These are phyloP conservation scores for Pelomyxa schiedti DNA, from an alignment of 78 protist species.

Conservation along the genomic window DNA sequence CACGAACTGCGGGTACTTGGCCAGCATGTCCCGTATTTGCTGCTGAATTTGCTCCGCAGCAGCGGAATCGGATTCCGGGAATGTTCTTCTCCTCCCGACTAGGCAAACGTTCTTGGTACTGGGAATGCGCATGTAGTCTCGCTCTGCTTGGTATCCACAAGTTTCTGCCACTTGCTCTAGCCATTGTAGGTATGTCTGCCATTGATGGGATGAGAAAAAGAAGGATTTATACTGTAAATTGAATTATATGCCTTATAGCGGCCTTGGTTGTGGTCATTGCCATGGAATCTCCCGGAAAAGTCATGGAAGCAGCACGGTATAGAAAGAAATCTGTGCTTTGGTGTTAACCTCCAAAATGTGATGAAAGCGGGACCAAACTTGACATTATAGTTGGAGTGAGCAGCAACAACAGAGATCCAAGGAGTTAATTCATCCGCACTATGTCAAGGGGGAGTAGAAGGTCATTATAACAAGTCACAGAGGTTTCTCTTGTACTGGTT, in stretches of 20 bases:
- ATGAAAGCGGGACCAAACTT: too few species aligned
- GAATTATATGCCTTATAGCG: slow-evolving; percentile 2
- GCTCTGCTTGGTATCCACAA: slow-evolving; percentile 22
- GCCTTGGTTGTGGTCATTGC: slow-evolving; percentile 7
- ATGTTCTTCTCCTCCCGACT: slow-evolving; percentile 6
- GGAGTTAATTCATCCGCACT: slow-evolving; percentile 60
- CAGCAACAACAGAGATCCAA: slow-evolving; percentile 54
- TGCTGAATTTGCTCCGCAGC: too few species aligned
- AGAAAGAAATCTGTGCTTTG: slow-evolving; percentile 14
- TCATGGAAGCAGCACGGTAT: slow-evolving; percentile 62
- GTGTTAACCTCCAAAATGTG: background rate
- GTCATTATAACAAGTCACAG: background rate
- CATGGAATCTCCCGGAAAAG: slow-evolving; percentile 11
- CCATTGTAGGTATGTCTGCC: slow-evolving; percentile 28
- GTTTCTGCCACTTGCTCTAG: slow-evolving; percentile 12
- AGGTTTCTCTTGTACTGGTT: slow-evolving; percentile 25
- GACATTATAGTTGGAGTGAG: too few species aligned
- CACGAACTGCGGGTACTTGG: too few species aligned
- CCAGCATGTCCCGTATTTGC: too few species aligned
- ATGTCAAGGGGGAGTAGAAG: background rate
- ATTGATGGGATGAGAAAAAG: background rate
- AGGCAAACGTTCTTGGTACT: slow-evolving; percentile 37
- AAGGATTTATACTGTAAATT: background rate
- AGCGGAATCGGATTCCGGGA: too few species aligned
- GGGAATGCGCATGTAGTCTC: slow-evolving; percentile 45